Conservation (phyloP, 2,329 filamentous ascomycete genomes). For the Trichoderma harzianum region DNA sequence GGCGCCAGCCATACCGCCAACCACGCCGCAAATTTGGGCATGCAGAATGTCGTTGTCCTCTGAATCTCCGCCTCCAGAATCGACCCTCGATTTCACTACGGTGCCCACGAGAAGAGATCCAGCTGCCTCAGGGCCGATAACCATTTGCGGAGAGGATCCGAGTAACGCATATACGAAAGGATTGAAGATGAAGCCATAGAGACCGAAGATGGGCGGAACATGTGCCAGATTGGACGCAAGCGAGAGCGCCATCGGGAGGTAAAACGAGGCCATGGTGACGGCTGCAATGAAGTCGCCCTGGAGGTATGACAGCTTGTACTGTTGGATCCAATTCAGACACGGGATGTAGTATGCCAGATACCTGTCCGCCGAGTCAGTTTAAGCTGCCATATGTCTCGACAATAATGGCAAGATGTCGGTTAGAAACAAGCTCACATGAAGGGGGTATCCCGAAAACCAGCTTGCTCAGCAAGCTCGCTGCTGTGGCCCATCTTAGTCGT, state of each 20-base stretch:
- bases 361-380: constrained; percentile 41
- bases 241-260: constrained; percentile 94
- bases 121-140: constrained; percentile 91
- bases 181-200: constrained; percentile 92
- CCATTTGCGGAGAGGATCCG: constrained; percentile 87
- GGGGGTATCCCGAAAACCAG: constrained; percentile 70
- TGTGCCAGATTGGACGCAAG: constrained; percentile 90
- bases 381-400: not conserved
- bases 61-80: constrained; percentile 58
- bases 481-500: constrained; percentile 71
- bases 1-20: constrained; percentile 81
- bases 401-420: not conserved
- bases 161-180: constrained; percentile 87
- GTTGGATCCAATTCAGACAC: constrained; percentile 81
- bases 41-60: constrained; percentile 65
- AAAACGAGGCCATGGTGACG: constrained; percentile 96
- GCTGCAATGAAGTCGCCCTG: constrained; percentile 85
- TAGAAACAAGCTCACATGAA: constrained; percentile 61
- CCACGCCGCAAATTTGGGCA: constrained; percentile 80
- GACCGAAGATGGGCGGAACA: constrained; percentile 85
- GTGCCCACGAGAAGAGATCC: constrained; percentile 87
- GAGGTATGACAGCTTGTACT: constrained; percentile 80
- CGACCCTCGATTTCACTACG: constrained; percentile 75
- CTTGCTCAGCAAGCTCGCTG: constrained; percentile 64
- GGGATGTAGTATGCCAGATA: constrained; percentile 94